phyloP scores from a whole-genome alignment of 495 filamentous ascomycete genomes.

The Annulohypoxylon bovei region DNA sequence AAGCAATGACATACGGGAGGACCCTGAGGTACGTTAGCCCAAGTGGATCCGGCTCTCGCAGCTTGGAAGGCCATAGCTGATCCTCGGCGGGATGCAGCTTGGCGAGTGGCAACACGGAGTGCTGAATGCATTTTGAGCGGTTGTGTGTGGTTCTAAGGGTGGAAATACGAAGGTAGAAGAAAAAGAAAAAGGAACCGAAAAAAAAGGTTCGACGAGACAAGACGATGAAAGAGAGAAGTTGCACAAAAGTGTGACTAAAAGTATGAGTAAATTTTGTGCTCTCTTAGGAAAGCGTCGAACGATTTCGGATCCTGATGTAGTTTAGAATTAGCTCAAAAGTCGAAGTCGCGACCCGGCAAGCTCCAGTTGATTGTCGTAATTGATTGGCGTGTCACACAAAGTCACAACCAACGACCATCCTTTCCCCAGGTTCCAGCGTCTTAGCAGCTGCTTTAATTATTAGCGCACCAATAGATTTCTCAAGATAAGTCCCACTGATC shows the following conservation, averaged over 20 bases:
- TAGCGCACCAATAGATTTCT: constrained; percentile 32
- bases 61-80: constrained; percentile 57
- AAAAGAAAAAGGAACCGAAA: constrained; percentile 26
- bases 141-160: not conserved
- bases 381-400: constrained; percentile 16
- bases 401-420: constrained; percentile 4
- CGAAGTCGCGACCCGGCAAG: constrained; percentile 14
- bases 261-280: constrained; percentile 35
- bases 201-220: constrained; percentile 3
- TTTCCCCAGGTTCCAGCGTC: constrained; percentile 25
- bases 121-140: constrained; percentile 45
- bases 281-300: constrained; percentile 22
- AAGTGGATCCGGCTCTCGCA: constrained; percentile 78
- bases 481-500: not conserved
- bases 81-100: constrained; percentile 46
- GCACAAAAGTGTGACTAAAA: constrained; percentile 30
- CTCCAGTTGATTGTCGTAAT: constrained; percentile 9
- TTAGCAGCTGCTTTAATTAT: constrained; percentile 16
- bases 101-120: constrained; percentile 45
- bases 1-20: constrained; percentile 79
- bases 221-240: constrained; percentile 31
- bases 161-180: not conserved
- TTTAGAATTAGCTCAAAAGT: constrained; percentile 24
- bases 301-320: constrained; percentile 31
- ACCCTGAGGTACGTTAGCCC: constrained; percentile 90